Conservation (phyloP, 805 yeast genomes). For the Starmerella vitae region DNA sequence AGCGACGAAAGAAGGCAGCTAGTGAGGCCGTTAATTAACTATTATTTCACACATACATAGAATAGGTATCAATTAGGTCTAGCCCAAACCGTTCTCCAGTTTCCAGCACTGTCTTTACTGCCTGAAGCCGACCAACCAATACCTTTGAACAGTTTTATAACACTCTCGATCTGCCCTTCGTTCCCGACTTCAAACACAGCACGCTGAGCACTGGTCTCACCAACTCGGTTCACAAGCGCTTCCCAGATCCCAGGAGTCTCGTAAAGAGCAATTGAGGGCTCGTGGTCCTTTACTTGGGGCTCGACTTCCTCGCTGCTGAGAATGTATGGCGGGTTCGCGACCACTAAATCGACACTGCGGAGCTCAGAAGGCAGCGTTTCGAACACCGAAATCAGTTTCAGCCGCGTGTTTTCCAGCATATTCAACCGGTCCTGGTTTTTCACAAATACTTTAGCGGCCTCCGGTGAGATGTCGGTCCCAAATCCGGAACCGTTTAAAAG, state of each 20-base stretch:
- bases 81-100: conserved; percentile 23
- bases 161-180: conserved; percentile 38
- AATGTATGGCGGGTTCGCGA: conserved; percentile 90
- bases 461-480: conserved; percentile 37
- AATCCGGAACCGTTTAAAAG: conserved; percentile 39
- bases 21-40: not conserved
- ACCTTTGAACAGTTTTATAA: conserved; percentile 21
- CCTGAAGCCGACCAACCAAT: conserved; percentile 34
- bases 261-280: conserved; percentile 66
- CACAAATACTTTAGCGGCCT: conserved; percentile 37
- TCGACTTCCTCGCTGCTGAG: conserved; percentile 33
- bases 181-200: conserved; percentile 73
- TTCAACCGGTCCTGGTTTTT: conserved; percentile 13
- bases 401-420: conserved; percentile 8
- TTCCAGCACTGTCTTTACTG: conserved; percentile 16
- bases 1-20: conserved; percentile 7
- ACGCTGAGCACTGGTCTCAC: conserved; percentile 34
- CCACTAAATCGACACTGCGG: conserved; percentile 36
- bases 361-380: conserved; percentile 5
- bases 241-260: conserved; percentile 64
- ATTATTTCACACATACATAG: too few relatives aligned
- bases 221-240: conserved; percentile 38
- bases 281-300: conserved; percentile 53
- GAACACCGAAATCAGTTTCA: conserved; percentile 5
- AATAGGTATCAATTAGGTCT: too few relatives aligned